Base-by-base conservation (phyloP, 2,329 filamentous ascomycete genomes). In the Phoma herbarum region DNA sequence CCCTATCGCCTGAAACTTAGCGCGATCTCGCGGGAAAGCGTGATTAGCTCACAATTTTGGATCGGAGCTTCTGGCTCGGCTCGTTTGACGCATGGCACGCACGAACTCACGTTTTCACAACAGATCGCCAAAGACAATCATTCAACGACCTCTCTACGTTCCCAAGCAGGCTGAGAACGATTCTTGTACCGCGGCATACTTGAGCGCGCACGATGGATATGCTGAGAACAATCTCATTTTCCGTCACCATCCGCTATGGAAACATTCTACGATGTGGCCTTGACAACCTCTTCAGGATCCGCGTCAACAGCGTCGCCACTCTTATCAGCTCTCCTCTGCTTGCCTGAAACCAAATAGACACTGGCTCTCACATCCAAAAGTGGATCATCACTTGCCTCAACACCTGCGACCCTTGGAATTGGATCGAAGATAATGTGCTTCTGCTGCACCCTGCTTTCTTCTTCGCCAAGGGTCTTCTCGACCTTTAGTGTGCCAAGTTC, bases 351-450 rank as follows among this genome's bases (percentile, higher is more conserved):
- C 62, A 87, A 68, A 75, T 87, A 87, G 31, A 86, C 67, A 29
- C 79, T 82, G 10, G 85, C 84, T 42, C 85, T 77, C 52, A 86
- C 77, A 42, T 87, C 83, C 60, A 87, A 65, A 61, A 88, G 68
- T 37, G 85, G 85, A 77, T 88, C 85, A 20, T 75, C 82, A 59
- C 80, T 83, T 4, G 79, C 62, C 67, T 84, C 83, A 22, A 87
- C 73, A 0, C 85, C 85, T 20, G 82, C 73, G 2, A 86, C 79
- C 52, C 84, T 76, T 5, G 85, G 84, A 48, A 86, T 79, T 1
- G 85, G 85, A 75, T 88, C 85, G 62, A 85, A 86, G 61, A 87
- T 87, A 39, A 84, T 75, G 29, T 76, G 73, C 74, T 85, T 83
- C 74, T 84, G 80, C 74, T 81, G 73, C 53, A 73, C 75, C 57